phyloP scores from a whole-genome alignment of 257 asterid genomes.

The Gentiana straminea region DNA sequence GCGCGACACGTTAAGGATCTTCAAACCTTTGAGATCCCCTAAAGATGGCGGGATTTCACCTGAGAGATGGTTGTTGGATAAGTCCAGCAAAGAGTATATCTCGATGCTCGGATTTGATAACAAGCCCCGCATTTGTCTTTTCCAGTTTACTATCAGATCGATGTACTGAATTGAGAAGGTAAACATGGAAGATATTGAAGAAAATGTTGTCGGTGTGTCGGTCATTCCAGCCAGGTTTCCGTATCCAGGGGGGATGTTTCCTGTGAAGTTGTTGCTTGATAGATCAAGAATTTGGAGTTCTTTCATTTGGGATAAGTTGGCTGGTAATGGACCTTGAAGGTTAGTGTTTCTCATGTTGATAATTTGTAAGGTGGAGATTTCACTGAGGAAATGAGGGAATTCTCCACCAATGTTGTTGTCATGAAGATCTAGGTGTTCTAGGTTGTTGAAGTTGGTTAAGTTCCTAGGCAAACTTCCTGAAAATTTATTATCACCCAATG shows the following conservation, averaged over 20 bases:
- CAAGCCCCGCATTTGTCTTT: slow-evolving; percentile 20
- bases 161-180: slow-evolving; percentile 9
- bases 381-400: slow-evolving; percentile 12
- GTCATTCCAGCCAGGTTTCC: slow-evolving; percentile 23
- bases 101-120: slow-evolving; percentile 14
- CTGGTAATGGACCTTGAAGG: slow-evolving; percentile 21
- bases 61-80: slow-evolving; percentile 17
- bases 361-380: slow-evolving; percentile 16
- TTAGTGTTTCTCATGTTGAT: slow-evolving; percentile 22
- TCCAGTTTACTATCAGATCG: slow-evolving; percentile 20
- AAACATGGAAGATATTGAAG: slow-evolving; percentile 2
- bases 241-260: slow-evolving; percentile 15
- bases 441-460: slow-evolving; percentile 15
- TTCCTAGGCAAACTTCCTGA: slow-evolving; percentile 20
- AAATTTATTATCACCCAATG: slow-evolving; percentile 20
- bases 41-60: slow-evolving; percentile 25
- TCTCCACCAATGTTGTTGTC: slow-evolving; percentile 17
- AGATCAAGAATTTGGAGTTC: slow-evolving; percentile 21
- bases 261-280: slow-evolving; percentile 17
- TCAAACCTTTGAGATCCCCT: slow-evolving; percentile 23
- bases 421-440: slow-evolving; percentile 25
- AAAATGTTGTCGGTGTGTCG: slow-evolving; percentile 7
- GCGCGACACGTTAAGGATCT: slow-evolving; percentile 20
- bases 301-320: slow-evolving; percentile 9
- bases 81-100: slow-evolving; percentile 15